Base-by-base conservation (phyloP, 176 grass and related monocot genomes). In the Ensete glaucum region DNA sequence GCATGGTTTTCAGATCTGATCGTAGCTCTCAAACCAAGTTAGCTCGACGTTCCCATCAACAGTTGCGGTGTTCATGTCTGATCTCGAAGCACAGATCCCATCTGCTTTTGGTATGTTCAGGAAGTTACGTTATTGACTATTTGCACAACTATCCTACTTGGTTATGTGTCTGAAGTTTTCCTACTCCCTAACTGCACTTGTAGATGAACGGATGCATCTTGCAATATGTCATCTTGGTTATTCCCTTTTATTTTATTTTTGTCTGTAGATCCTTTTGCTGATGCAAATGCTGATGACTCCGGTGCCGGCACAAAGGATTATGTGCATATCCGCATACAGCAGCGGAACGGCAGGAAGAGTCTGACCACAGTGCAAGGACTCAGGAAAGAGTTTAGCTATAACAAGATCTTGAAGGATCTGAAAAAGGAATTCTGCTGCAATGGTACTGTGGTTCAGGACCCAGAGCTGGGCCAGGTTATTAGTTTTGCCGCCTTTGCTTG, bases 361-460 rank as follows among this genome's bases (percentile, higher is more conserved):
- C 73, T 91, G 77, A 91, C 89, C 24, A 91, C 89, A 62, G 85
- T 91, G 13, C 89, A 91, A 82, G 89, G 89, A 62, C 55, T 91
- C 15, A 87, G 87, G 82, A 87, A 91, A 74, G 89, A 91, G 53
- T 91, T 68, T 73, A 91, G 89, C 34, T 91, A 91, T 74, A 91
- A 82, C 76, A 91, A 85, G 80, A 91, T 91, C 76, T 83, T 91
- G 63, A 91, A 91, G 89, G 89, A 91, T 91, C 89, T 91, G 77
- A 91, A 91, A 72, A 91, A 87, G 73, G 89, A 91, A 71, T 91
- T 91, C 76, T 91, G 89, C 80, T 91, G 89, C 75, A 91, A 91
- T 91, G 89, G 89, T 78, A 91, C 82, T 73, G 89, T 91, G 73
- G 89, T 91, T 60, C 82, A 91, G 82, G 89, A 91, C 43, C 73